phyloP scores from a whole-genome alignment of 2,329 filamentous ascomycete genomes.

The Fusarium guadeloupense region DNA sequence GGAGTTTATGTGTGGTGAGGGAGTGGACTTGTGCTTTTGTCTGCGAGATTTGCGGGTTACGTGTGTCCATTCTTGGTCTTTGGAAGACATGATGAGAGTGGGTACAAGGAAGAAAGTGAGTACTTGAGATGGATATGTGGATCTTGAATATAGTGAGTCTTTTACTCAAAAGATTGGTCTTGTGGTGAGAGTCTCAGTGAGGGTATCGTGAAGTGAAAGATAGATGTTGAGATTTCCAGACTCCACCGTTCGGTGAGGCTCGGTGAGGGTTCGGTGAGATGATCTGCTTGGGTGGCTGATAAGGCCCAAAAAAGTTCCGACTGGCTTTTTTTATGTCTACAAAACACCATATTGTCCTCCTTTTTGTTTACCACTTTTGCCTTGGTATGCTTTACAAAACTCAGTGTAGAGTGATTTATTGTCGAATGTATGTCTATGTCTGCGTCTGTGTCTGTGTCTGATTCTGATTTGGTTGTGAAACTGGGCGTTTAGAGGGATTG shows the following conservation, averaged over 20 bases:
- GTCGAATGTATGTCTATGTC: conserved; percentile 5
- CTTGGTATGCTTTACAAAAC: background rate
- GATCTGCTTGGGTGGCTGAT: background rate
- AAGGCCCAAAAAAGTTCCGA: background rate
- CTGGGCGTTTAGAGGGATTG: conserved; percentile 10
- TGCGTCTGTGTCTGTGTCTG: conserved; percentile 10
- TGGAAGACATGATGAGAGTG: background rate
- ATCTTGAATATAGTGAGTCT: background rate
- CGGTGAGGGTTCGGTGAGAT: conserved; percentile 22
- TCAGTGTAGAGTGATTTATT: conserved; percentile 5
- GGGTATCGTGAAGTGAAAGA: conserved; percentile 5
- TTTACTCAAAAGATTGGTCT: conserved; percentile 2
- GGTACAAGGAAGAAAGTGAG: background rate
- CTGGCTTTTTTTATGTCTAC: background rate
- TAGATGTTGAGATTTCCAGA: conserved; percentile 33
- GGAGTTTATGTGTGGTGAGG: conserved; percentile 11
- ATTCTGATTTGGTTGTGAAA: background rate
- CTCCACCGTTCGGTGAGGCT: conserved; percentile 31
- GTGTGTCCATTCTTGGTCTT: conserved; percentile 40
- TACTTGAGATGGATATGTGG: background rate
- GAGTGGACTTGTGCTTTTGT: conserved; percentile 2
- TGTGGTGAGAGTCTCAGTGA: conserved; percentile 14
- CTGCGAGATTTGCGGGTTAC: conserved; percentile 40
- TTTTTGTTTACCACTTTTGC: background rate
- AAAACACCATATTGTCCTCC: background rate